phyloP scores from a whole-genome alignment of 257 asterid genomes.

The Nicotiana knightiana region DNA sequence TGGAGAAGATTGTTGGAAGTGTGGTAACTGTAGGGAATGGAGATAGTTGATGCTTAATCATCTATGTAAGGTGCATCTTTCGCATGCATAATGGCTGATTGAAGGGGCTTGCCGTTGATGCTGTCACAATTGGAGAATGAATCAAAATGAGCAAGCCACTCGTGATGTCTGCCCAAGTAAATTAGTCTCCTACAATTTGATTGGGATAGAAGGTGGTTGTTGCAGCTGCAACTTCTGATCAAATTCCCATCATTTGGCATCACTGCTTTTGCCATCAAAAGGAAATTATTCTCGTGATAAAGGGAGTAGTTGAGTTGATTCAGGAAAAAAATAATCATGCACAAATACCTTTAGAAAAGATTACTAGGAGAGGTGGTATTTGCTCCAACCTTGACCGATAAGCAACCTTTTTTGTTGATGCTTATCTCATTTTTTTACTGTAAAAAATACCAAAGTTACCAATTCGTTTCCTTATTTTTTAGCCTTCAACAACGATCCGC shows the following conservation, averaged over 20 bases:
- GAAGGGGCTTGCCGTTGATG: not conserved
- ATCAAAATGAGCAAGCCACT: not conserved
- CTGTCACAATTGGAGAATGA: not conserved
- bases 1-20: slow-evolving; percentile 50
- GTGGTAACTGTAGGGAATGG: slow-evolving; percentile 78
- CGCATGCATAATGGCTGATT: not conserved
- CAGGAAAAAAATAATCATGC: not conserved
- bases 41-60: slow-evolving; percentile 19
- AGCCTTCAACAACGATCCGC: not conserved
- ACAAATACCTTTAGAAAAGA: not conserved
- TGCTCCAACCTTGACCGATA: not conserved
- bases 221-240: not conserved
- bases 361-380: not conserved
- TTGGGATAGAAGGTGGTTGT: not conserved
- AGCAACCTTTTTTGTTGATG: not conserved
- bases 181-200: not conserved
- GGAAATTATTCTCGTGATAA: not conserved
- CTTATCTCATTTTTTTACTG: not conserved
- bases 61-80: not conserved
- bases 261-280: not conserved
- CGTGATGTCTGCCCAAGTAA: slow-evolving; percentile 1
- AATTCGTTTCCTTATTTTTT: not conserved
- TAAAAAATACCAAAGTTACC: not conserved
- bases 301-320: not conserved
- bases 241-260: not conserved